Evolutionary conservation across 257 asterid genomes (phyloP).

Genomic region (Nicotiana paniculata): DNA sequence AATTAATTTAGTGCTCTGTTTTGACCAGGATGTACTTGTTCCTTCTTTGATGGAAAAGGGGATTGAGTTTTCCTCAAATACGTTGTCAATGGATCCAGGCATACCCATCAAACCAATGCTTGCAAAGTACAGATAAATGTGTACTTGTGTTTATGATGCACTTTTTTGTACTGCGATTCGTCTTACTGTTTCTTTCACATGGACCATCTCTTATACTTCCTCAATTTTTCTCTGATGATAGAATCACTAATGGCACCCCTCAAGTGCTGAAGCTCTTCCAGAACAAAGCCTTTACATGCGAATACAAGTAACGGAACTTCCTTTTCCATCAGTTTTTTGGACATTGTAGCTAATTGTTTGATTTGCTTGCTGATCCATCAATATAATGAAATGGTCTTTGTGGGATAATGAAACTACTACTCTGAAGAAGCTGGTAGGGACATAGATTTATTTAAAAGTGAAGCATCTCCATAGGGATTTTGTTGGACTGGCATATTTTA

Average conservation of each 20-base stretch:
- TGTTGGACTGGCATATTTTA: background rate
- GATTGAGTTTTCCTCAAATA: constrained; percentile 54
- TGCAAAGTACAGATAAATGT: constrained; percentile 50
- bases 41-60: constrained; percentile 76
- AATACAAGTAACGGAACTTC: constrained; percentile 52
- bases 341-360: background rate
- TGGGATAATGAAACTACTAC: background rate
- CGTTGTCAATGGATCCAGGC: constrained; percentile 82
- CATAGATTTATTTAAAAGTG: background rate
- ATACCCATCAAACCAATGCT: constrained; percentile 95
- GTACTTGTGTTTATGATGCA: background rate
- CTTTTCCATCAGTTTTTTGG: background rate
- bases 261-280: constrained; percentile 66
- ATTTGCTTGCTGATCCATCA: background rate
- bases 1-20: constrained; percentile 3
- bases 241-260: constrained; percentile 71
- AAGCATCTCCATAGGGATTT: background rate
- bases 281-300: constrained; percentile 74
- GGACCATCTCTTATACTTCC: constrained; percentile 1
- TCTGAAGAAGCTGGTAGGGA: background rate
- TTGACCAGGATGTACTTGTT: constrained; percentile 61
- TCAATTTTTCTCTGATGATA: constrained; percentile 20
- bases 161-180: background rate
- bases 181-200: background rate
- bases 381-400: background rate